Evolutionary conservation across 768 basidiomycete species (phyloP), one percentile per base, ranked within the genome.

Genomic region (Tylopilus sp.): DNA sequence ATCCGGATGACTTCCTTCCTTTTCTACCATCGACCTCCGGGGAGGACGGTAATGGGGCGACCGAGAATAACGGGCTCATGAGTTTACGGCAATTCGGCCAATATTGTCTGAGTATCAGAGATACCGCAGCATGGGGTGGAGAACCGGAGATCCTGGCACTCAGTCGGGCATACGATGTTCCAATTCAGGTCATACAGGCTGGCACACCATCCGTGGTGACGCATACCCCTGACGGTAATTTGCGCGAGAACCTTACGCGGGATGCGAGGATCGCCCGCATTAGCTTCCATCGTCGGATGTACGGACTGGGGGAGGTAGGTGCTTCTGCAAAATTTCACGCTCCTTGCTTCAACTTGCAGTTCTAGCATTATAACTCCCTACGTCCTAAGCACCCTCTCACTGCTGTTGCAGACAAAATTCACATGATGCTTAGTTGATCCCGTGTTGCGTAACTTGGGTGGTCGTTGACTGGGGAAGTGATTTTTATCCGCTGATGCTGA

Each of bases 81-180:
- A 80, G 76, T 12, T 76, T 73, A 21, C 64, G 69, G 40, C 77
- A 85, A 63, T 92, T 89, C 61, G 73, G 80, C 45, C 72, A 74
- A 49, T 98, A 99, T 67, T 97, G 94, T 66, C 70, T 73, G 51
- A 76, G 79, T 12, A 85, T 99, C 26, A 84, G 84, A 37, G 78
- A 87, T 66, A 95, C 93, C 22, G 86, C 84, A n/a, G 80, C 85
- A 28, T 98, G 97, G 97, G 97, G 97, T 45, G 96, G 97, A 31
- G 94, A 98, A 73, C 95, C 93, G 8, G 97, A 98, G 78, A 93
- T 99, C 29, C 78, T 89, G 60, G 97, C 97, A 4, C 75, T 98
- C 16, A 86, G 87, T 65, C 78, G 86, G 46, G 83, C 84, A 28
- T 98, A 81, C 68, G 79, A 85, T 50, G 74, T 95, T 34, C 87